Base-by-base conservation (phyloP, 2,329 filamentous ascomycete species). In the Cercospora janseana region DNA sequence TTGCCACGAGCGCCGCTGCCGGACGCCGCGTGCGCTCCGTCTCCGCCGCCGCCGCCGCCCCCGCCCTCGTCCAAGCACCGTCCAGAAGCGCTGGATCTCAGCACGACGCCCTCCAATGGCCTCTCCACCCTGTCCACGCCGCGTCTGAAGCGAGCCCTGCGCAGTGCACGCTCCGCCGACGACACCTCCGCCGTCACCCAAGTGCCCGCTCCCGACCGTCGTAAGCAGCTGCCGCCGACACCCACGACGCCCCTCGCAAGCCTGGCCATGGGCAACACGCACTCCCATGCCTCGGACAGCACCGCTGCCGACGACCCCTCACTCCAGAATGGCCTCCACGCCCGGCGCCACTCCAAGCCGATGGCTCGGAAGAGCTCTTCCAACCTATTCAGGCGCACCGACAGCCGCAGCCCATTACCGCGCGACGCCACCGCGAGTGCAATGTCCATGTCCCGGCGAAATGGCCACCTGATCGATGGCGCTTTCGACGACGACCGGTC, bases 381-480 rank as follows among this genome's bases (percentile, higher is more conserved):
- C 44, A 64, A 64, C 41, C 50, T 66, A n/a, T 62, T 65, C 61
- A 65, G 62, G 52, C 60, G 62, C 13, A 51, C 63, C 28, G 62
- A 65, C 42, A 59, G 53, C 38, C 57, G 55, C 34, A 59, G 55
- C 24, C 60, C 60, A 7, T 44, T 62, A 47, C 55, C 58, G 12
- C 48, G 57, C 18, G 55, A 61, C 38, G 46, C 57, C 32, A 61
- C 51, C 18, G 48, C 57, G 37, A 60, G 57, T 16, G 58, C 61
- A 50, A 60, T 60, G 57, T 60, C 57, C 16, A 48, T 58, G 20
- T 24, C 58, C 24, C 48, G 58, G 28, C 56, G 49, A 20, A 46
- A 57, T 40, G 47, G 47, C 10, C 52, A 47, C 49, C 58, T 53
- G 16, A 54, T 53, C 23, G 52, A 60, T n/a, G 50, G 43, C 28